Evolutionary conservation across 139 green algal genomes (phyloP).

Genomic region (Marvania coccoides): DNA sequence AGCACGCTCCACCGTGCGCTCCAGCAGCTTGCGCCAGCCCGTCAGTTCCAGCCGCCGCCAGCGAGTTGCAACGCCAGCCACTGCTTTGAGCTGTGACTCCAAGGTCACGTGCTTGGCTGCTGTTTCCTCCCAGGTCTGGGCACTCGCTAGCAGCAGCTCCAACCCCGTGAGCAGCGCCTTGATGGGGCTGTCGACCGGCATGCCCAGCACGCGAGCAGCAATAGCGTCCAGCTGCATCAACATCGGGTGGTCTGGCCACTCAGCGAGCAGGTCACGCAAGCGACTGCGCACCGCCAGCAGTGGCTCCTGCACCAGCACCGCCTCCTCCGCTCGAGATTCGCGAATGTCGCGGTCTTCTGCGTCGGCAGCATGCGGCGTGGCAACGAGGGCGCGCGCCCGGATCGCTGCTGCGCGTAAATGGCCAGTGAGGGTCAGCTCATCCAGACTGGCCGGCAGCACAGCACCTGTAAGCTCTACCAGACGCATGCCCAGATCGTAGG

Average conservation of each 20-base stretch:
- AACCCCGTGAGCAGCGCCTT: constrained; percentile 81
- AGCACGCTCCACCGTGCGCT: background rate
- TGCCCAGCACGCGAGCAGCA: constrained; percentile 59
- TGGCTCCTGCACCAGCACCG: constrained; percentile 61
- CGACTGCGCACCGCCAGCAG: constrained; percentile 44
- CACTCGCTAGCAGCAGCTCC: constrained; percentile 85
- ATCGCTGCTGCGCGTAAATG: constrained; percentile 36
- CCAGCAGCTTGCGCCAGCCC: constrained; percentile 69
- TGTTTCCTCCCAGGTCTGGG: constrained; percentile 90
- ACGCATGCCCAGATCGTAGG: constrained; percentile 44
- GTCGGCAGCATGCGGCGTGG: background rate
- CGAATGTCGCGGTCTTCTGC: background rate
- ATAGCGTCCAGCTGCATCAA: constrained; percentile 73
- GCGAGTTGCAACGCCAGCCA: constrained; percentile 65
- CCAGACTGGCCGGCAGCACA: constrained; percentile 27
- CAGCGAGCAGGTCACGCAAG: constrained; percentile 65
- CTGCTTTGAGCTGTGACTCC: constrained; percentile 44
- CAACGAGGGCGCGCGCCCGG: background rate
- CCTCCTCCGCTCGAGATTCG: constrained; percentile 43
- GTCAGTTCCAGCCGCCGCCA: constrained; percentile 89
- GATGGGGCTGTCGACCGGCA: constrained; percentile 60
- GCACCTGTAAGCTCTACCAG: constrained; percentile 14
- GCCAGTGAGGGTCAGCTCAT: constrained; percentile 30
- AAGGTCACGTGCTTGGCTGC: constrained; percentile 82
- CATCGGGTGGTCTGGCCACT: constrained; percentile 91